phyloP scores from a whole-genome alignment of 1,284 basidiomycete species.

The Pascua guehoae region DNA sequence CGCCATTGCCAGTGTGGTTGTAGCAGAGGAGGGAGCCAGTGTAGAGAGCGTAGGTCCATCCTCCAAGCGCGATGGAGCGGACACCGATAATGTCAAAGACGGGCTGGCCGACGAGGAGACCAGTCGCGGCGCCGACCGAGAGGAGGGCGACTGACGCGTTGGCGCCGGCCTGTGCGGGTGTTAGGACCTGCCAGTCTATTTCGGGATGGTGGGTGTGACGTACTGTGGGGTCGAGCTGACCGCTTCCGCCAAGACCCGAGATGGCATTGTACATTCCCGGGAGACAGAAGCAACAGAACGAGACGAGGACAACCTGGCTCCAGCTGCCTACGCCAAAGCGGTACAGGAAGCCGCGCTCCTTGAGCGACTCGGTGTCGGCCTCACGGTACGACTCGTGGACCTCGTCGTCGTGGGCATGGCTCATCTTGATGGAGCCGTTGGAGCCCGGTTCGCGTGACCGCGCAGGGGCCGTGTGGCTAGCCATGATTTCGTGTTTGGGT shows the following conservation, averaged over 20 bases:
- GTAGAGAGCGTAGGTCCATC: constrained; percentile 24
- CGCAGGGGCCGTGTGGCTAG: too few relatives aligned
- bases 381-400: too few relatives aligned
- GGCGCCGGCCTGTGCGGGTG: constrained; percentile 11
- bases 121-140: constrained; percentile 18
- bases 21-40: constrained; percentile 37
- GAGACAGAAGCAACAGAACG: constrained; percentile 20
- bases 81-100: constrained; percentile 21
- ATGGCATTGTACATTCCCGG: constrained; percentile 24
- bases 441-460: too few relatives aligned
- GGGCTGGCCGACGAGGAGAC: constrained; percentile 21
- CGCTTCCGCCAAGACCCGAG: constrained; percentile 19
- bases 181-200: too few relatives aligned
- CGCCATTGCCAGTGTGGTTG: constrained; percentile 59
- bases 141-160: constrained; percentile 21
- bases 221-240: constrained; percentile 21
- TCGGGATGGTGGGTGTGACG: background rate
- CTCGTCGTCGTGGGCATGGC: too few relatives aligned
- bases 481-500: too few relatives aligned
- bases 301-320: constrained; percentile 22
- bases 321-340: background rate
- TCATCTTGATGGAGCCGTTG: too few relatives aligned
- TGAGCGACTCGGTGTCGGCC: too few relatives aligned
- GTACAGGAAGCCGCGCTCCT: too few relatives aligned
- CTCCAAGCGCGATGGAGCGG: constrained; percentile 17